Evolutionary conservation across 768 basidiomycete species (phyloP), one percentile per base, ranked within the genome.

Genomic region (Pulveroboletus ravenelii): DNA sequence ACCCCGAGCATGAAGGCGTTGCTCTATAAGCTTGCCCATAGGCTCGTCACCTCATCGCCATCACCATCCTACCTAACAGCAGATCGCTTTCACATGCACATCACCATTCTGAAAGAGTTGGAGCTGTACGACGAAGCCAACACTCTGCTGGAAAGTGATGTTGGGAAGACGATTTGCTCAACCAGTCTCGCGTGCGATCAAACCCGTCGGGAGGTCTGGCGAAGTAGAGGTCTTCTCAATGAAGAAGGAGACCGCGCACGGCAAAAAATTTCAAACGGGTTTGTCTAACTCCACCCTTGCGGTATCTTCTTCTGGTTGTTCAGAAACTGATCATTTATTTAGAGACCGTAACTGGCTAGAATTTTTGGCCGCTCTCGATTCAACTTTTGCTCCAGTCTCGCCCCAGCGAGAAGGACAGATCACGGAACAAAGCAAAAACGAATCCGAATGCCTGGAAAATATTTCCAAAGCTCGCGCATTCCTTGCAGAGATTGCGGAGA

Each of bases 311-410:
- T 47, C 42, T 52, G 31, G 37, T 34, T 15, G 32, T 59, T 34
- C 13, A 49, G 15, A 39, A 6, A 12, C 41, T 51, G 39, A 83
- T 29, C 1, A 18, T 54, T 39, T 29, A 10, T 60, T n/a, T 47
- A 80, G 89, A 34, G 87, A 92, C 60, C 84, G 88, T 34, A 92
- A 92, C 59, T 93, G 91, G 90, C 73, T 89, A 6, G 89, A 90
- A 59, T 90, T 92, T 62, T 65, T 89, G 38, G 78, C 88, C 6
- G 68, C 91, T 18, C 67, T 92, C 6, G 84, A 92, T 53, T 82
- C 80, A 1, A 75, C 83, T 9, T 84, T 92, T 54, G 65, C 70
- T 35, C 65, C 72, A 44, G 47, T 74, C 36, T 60, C 66, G 1
- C 55, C 65, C 39, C 57, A 58, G 10, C 52, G 54, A 38, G 53